A percentile compares a stretch with the other conserved stretches of the same genome.
These are phyloP conservation scores for Urochloa ruziziensis DNA, from an alignment of 176 grass and related monocot genomes.

Conservation along the genomic window DNA sequence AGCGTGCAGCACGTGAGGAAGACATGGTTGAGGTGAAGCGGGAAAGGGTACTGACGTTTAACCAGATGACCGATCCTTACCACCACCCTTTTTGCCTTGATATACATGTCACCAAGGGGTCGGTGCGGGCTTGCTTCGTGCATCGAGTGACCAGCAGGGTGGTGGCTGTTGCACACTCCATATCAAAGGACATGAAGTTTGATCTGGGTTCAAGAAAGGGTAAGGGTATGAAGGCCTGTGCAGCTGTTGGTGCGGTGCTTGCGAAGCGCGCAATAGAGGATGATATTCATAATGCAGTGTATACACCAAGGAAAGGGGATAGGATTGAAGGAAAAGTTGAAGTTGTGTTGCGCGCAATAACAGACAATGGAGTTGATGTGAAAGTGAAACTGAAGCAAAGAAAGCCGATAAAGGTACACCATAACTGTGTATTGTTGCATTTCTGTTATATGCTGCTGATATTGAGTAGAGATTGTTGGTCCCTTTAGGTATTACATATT, in stretches of 20 bases:
- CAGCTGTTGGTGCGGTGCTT: conserved; percentile 55
- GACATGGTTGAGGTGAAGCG: conserved; percentile 37
- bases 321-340: conserved; percentile 73
- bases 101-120: conserved; percentile 73
- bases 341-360: conserved; percentile 52
- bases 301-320: conserved; percentile 77
- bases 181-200: conserved; percentile 83
- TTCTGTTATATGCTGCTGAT: neutral
- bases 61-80: conserved; percentile 66
- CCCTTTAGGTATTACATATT: neutral
- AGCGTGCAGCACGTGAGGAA: neutral
- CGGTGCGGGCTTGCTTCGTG: conserved; percentile 72
- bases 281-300: conserved; percentile 71
- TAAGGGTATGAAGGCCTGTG: conserved; percentile 60
- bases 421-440: neutral
- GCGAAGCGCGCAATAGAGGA: conserved; percentile 62
- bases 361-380: conserved; percentile 66
- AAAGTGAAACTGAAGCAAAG: conserved; percentile 78
- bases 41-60: conserved; percentile 51
- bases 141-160: conserved; percentile 69
- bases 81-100: conserved; percentile 77
- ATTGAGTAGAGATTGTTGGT: neutral
- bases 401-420: conserved; percentile 40
- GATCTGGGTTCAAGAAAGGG: conserved; percentile 67
- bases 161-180: conserved; percentile 64